Evolutionary conservation across 805 yeast species (phyloP).

Genomic region (Suhomyces kilbournensis): DNA sequence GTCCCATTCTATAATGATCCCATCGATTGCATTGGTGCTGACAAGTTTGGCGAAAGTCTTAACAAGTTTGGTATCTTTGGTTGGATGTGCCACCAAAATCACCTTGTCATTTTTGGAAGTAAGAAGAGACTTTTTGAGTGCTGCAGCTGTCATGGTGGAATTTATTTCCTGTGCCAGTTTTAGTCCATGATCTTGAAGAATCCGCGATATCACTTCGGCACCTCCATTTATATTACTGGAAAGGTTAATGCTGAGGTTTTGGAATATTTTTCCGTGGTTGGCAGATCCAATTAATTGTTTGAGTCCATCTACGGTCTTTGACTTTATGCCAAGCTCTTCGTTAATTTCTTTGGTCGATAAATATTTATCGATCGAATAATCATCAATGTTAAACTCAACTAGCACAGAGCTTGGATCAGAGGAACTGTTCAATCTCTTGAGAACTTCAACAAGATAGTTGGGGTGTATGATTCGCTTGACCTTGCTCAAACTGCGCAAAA

Average conservation of each 20-base stretch:
- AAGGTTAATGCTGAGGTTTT: slow-evolving; percentile 49
- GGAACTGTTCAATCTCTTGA: slow-evolving; percentile 17
- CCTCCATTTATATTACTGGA: slow-evolving; percentile 64
- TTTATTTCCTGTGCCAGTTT: slow-evolving; percentile 21
- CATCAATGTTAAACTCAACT: slow-evolving; percentile 22
- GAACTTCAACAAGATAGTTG: slow-evolving; percentile 45
- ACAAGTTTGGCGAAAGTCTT: slow-evolving; percentile 17
- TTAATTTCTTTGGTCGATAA: slow-evolving; percentile 29
- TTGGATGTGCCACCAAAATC: slow-evolving; percentile 30
- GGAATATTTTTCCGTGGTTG: slow-evolving; percentile 41
- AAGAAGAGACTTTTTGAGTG: slow-evolving; percentile 10
- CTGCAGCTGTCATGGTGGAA: slow-evolving; percentile 10
- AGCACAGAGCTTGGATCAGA: slow-evolving; percentile 10
- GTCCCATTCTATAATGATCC: slow-evolving; percentile 55
- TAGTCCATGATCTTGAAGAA: slow-evolving; percentile 61
- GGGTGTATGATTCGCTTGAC: slow-evolving; percentile 57
- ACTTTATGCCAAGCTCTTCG: slow-evolving; percentile 23
- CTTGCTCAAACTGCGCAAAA: slow-evolving; percentile 63
- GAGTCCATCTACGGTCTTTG: slow-evolving; percentile 16
- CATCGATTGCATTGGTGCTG: slow-evolving; percentile 16
- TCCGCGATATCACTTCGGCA: slow-evolving; percentile 48
- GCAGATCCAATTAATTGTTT: slow-evolving; percentile 14
- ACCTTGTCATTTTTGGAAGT: slow-evolving; percentile 9
- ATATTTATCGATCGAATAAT: slow-evolving; percentile 36
- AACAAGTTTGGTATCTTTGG: slow-evolving; percentile 35